Evolutionary conservation across 2,329 filamentous ascomycete genomes (phyloP).

Genomic region (Harringtonia aguacate): DNA sequence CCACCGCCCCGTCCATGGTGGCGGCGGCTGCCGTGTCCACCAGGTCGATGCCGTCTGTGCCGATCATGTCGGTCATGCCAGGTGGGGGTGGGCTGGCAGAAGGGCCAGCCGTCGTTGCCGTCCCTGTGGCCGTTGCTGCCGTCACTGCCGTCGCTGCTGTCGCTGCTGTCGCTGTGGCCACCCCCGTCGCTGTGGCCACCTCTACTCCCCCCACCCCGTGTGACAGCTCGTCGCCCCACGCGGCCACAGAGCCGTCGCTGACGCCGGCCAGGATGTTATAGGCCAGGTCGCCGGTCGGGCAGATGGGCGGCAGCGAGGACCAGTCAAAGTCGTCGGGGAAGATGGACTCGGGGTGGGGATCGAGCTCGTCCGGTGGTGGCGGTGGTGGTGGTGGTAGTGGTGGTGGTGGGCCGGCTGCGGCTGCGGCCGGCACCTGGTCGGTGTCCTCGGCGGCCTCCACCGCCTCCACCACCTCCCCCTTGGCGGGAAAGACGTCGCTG

Average conservation of each 20-base stretch:
- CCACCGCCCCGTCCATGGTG: conserved; percentile 3
- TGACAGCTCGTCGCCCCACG: conserved; percentile 10
- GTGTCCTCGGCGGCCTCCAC: too few species aligned
- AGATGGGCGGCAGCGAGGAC: conserved; percentile 40
- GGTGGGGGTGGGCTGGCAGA: too few species aligned
- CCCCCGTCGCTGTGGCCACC: conserved; percentile 4
- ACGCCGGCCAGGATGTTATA: conserved; percentile 44
- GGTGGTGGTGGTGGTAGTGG: too few species aligned
- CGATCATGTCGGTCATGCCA: too few species aligned
- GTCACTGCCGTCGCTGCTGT: background rate
- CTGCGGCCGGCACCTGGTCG: too few species aligned
- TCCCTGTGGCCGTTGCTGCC: background rate
- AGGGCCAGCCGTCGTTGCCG: too few species aligned
- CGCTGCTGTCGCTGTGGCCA: background rate
- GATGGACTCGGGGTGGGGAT: conserved; percentile 26
- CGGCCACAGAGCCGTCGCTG: conserved; percentile 11
- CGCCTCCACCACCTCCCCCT: too few species aligned
- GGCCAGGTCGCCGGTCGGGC: conserved; percentile 44
- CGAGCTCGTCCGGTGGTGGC: too few species aligned
- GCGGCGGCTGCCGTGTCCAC: conserved; percentile 3
- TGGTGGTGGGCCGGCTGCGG: too few species aligned
- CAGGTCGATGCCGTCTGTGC: too few species aligned
- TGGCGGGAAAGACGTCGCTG: conserved; percentile 10
- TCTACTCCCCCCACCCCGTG: background rate
- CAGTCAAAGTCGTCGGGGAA: conserved; percentile 37